Evolutionary conservation across 495 filamentous ascomycete species (phyloP).

Genomic region (Penicillium coffeae): DNA sequence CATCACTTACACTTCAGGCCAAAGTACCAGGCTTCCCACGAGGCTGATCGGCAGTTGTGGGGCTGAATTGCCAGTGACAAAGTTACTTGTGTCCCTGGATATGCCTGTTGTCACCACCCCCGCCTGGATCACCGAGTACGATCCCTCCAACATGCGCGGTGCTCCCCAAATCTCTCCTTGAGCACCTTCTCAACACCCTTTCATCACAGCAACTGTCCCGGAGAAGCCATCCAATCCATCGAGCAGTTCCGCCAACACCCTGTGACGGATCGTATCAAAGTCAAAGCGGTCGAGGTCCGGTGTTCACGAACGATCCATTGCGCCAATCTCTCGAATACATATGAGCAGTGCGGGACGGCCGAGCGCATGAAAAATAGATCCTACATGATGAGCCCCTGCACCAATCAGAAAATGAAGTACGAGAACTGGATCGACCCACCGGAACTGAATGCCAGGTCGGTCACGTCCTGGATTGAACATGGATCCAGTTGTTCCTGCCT

Average conservation of each 20-base stretch:
- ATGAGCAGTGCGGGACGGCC: constrained; percentile 16
- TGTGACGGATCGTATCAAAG: constrained; percentile 1
- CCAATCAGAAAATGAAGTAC: not conserved
- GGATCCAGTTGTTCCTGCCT: constrained; percentile 25
- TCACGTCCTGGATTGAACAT: constrained; percentile 23
- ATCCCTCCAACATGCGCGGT: constrained; percentile 19
- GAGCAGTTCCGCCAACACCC: constrained; percentile 10
- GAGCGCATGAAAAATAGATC: constrained; percentile 22
- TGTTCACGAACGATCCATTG: constrained; percentile 20
- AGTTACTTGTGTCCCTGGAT: not conserved
- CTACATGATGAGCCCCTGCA: constrained; percentile 29
- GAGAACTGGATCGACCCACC: constrained; percentile 13
- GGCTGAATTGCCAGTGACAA: no score
- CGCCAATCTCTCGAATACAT: constrained; percentile 23
- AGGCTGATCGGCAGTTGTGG: no score
- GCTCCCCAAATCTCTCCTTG: constrained; percentile 20
- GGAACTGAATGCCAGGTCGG: constrained; percentile 34
- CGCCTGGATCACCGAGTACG: not conserved
- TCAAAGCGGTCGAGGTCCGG: constrained; percentile 5
- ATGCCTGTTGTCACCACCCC: not conserved
- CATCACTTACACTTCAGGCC: no score
- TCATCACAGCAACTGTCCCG: constrained; percentile 28
- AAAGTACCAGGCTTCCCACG: no score
- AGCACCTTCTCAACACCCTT: constrained; percentile 20
- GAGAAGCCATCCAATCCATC: constrained; percentile 23